Base-by-base conservation (phyloP, 257 asterid genomes). In the Craterostigma plantagineum region DNA sequence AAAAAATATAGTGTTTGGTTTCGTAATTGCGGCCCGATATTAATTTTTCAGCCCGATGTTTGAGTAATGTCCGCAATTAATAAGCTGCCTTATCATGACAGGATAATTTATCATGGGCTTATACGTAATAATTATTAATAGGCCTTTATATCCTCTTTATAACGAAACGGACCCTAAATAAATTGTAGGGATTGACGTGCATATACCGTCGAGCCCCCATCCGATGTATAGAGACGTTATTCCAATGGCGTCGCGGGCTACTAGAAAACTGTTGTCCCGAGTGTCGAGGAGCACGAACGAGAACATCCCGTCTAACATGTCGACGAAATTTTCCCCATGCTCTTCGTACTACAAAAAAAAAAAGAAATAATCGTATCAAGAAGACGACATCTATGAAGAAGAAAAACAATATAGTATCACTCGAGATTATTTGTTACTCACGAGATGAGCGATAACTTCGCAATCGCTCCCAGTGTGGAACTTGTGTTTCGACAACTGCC, bases 361-460 rank as follows among this genome's bases (percentile, higher is more conserved):
- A 17, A 42, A 7, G 27, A 43, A 45, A 5, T 38, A 7, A 1
- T 35, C 1, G 18, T 5, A 46, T 16, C 10, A 33, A n/a, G n/a
- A 38, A n/a, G 9, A 50, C n/a, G 3, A 47, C 13, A 40, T 8
- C 4, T n/a, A 38, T 48, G 38, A 45, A 50, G 46, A 2, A 14
- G n/a, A n/a, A n/a, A 11, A 33, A 4, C 35, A 15, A 49, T 0
- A 7, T 6, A 7, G n/a, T 38, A 14, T 23, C 7, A 6, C 39
- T 11, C 17, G 18, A 42, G 38, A 38, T 43, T 42, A n/a, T n/a
- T n/a, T n/a, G n/a, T n/a, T n/a, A 68, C 95, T 87, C 59, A 87
- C 97, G 42, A 87, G 97, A 79, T 87, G 97, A 0, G 93, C 95
- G 42, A 87, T 87, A 51, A 87, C 97, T 38, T 82, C 97, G 48